phyloP scores from a whole-genome alignment of 441 rosid genomes.

The Isatis lusitanica region DNA sequence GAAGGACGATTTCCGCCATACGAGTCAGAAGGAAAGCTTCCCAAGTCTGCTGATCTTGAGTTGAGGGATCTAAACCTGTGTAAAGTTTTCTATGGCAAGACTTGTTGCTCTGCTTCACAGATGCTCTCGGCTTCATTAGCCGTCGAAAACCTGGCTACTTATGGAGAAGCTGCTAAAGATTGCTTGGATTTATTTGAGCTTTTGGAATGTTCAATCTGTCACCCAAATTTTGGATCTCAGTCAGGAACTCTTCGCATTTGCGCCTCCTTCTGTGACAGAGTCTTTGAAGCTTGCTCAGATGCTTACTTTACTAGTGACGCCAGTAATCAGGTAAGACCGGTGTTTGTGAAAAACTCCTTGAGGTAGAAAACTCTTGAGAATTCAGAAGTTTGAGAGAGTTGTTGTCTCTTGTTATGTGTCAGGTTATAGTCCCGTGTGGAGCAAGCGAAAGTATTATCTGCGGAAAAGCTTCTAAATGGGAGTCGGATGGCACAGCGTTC shows the following conservation, averaged over 20 bases:
- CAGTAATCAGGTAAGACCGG: conserved; percentile 46
- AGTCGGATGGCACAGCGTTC: conserved; percentile 72
- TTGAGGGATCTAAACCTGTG: conserved; percentile 68
- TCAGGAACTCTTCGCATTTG: conserved; percentile 75
- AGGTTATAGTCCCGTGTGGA: conserved; percentile 85
- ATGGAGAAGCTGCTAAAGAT: conserved; percentile 70
- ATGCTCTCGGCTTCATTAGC: conserved; percentile 70
- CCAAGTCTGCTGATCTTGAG: conserved; percentile 56
- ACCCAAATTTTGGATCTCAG: conserved; percentile 64
- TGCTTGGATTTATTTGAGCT: conserved; percentile 73
- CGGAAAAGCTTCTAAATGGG: conserved; percentile 75
- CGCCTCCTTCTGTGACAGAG: conserved; percentile 65
- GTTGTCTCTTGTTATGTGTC: conserved; percentile 20
- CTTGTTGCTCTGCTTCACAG: conserved; percentile 74
- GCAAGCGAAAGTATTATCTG: conserved; percentile 68
- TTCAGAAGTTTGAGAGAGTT: not conserved
- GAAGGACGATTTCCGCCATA: conserved; percentile 68
- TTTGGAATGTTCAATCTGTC: conserved; percentile 83
- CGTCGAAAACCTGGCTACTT: conserved; percentile 58
- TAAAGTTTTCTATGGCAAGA: conserved; percentile 64
- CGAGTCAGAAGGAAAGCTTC: conserved; percentile 63
- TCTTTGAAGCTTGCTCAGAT: conserved; percentile 63
- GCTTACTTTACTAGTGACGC: conserved; percentile 79
- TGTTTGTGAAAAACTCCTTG: not conserved
- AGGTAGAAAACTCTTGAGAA: not conserved